Evolutionary conservation across 352 stramenopile genomes (phyloP).

Genomic region (Globisporangium sylvaticum): DNA sequence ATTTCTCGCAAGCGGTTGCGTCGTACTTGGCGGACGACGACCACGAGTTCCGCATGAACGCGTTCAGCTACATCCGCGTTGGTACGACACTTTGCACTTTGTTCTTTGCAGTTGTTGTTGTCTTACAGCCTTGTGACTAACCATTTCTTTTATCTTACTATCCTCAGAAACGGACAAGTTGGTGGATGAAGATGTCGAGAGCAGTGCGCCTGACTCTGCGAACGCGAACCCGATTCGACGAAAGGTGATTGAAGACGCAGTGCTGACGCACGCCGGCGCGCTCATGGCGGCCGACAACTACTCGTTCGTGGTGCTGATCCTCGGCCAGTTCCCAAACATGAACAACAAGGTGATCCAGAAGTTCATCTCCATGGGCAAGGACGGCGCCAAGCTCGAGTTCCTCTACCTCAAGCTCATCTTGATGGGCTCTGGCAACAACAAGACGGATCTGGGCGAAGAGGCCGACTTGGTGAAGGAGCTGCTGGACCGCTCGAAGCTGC

Average conservation of each 20-base stretch:
- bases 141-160: not conserved
- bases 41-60: slow-evolving; percentile 78
- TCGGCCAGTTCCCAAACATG: slow-evolving; percentile 82
- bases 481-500: slow-evolving; percentile 75
- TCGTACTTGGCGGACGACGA: slow-evolving; percentile 80
- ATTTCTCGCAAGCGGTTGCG: slow-evolving; percentile 73
- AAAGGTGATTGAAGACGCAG: slow-evolving; percentile 74
- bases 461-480: slow-evolving; percentile 76
- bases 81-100: slow-evolving; percentile 12
- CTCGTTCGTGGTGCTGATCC: slow-evolving; percentile 82
- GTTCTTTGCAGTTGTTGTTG: not conserved
- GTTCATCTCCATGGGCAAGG: slow-evolving; percentile 79
- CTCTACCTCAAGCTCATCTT: slow-evolving; percentile 77
- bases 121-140: not conserved
- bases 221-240: slow-evolving; percentile 35
- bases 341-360: slow-evolving; percentile 86
- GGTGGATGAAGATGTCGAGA: slow-evolving; percentile 37
- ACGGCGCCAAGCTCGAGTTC: slow-evolving; percentile 74
- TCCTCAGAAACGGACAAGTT: slow-evolving; percentile 37
- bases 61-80: slow-evolving; percentile 80
- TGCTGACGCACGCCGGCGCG: slow-evolving; percentile 64
- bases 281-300: slow-evolving; percentile 89
- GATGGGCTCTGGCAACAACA: slow-evolving; percentile 49
- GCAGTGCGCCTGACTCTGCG: slow-evolving; percentile 17
- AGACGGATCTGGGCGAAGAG: slow-evolving; percentile 58